These are phyloP conservation scores for Phytophthora syringae DNA, from an alignment of 352 stramenopile genomes.

Conservation along the genomic window DNA sequence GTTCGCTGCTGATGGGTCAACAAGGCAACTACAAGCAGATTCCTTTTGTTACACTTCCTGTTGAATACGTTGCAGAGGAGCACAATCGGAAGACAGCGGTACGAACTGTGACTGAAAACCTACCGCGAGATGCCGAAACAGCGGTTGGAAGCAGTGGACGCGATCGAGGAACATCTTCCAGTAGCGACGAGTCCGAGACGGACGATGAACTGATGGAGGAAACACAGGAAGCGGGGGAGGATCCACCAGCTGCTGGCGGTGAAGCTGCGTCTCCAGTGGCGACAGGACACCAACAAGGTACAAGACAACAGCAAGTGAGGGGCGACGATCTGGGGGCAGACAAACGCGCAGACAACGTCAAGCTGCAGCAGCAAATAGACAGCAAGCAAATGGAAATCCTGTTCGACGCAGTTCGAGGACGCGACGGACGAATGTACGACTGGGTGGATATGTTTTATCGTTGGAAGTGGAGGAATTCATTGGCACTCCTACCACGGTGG, in stretches of 20 bases:
- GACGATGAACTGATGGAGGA: conserved; percentile 1
- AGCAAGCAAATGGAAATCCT: neutral
- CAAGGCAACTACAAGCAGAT: neutral
- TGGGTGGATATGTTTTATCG: neutral
- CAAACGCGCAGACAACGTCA: too few species aligned
- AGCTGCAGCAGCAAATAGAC: too few species aligned
- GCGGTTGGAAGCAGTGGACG: too few species aligned
- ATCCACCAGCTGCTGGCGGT: too few species aligned
- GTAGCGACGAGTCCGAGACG: conserved; percentile 2
- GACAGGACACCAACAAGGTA: too few species aligned
- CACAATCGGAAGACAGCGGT: neutral
- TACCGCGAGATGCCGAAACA: neutral
- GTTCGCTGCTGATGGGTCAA: neutral
- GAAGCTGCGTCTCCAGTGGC: neutral
- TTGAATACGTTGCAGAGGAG: conserved; percentile 9
- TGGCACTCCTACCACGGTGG: neutral
- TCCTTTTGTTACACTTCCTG: neutral
- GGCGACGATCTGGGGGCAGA: too few species aligned
- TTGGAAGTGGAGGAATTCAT: neutral
- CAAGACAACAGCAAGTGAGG: too few species aligned
- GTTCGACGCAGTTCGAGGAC: neutral
- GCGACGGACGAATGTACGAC: neutral
- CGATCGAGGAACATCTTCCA: neutral
- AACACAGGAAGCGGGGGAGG: too few species aligned
- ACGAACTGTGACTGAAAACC: neutral